Evolutionary conservation across 495 filamentous ascomycete species (phyloP).

Genomic region (Penicillium goetzii): DNA sequence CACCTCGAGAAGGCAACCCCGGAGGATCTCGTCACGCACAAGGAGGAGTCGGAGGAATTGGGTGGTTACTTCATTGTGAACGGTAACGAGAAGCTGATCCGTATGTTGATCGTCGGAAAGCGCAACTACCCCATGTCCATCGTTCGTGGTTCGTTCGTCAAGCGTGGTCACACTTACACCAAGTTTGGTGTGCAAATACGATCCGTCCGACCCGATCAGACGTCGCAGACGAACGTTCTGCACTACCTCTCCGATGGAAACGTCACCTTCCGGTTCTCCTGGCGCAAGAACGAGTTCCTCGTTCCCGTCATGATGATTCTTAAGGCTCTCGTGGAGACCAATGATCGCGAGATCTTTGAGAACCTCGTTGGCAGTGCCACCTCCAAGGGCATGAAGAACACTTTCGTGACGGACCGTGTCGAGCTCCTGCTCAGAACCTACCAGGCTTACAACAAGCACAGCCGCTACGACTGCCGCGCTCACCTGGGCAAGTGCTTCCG

Average conservation of each 20-base stretch:
- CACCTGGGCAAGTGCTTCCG: constrained; percentile 90
- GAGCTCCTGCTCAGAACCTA: constrained; percentile 92
- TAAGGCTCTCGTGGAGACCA: constrained; percentile 93
- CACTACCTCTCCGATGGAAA: constrained; percentile 96
- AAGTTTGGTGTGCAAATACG: constrained; percentile 88
- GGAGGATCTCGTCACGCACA: constrained; percentile 75
- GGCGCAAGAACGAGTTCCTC: constrained; percentile 95
- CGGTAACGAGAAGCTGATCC: constrained; percentile 85
- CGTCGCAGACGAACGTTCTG: constrained; percentile 94
- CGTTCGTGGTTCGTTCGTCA: constrained; percentile 81
- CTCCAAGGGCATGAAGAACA: constrained; percentile 78
- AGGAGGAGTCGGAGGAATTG: constrained; percentile 91
- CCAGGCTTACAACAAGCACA: constrained; percentile 83
- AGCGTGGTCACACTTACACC: constrained; percentile 82
- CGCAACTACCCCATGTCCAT: constrained; percentile 96
- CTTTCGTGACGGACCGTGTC: constrained; percentile 91
- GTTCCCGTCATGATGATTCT: constrained; percentile 95
- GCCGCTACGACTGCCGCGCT: constrained; percentile 72
- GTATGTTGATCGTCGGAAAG: constrained; percentile 83
- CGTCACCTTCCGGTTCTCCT: constrained; percentile 94
- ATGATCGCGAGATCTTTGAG: constrained; percentile 95
- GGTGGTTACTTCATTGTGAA: constrained; percentile 84
- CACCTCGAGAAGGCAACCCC: constrained; percentile 86
- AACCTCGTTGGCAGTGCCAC: constrained; percentile 74
- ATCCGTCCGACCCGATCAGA: constrained; percentile 92